Evolutionary conservation across 257 asterid species (phyloP).

Genomic region (Solanum chaucha): DNA sequence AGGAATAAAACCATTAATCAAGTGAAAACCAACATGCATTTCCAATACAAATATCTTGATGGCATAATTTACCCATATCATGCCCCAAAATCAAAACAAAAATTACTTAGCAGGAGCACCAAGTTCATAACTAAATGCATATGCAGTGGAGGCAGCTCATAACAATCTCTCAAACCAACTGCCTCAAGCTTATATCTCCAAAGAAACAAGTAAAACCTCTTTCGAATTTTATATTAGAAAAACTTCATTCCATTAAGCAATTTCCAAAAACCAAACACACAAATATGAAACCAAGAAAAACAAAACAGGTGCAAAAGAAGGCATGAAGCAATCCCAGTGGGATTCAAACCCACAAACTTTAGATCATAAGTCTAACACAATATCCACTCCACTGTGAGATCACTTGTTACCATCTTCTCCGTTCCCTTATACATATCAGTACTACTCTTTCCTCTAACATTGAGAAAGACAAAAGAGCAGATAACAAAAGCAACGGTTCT

Average conservation of each 20-base stretch:
- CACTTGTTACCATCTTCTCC: neutral
- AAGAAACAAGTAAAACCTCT: neutral
- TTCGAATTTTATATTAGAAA: neutral
- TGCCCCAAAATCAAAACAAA: neutral
- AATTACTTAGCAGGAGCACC: neutral
- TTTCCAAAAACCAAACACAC: neutral
- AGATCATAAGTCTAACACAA: slow-evolving; percentile 96
- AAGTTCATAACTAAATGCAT: neutral
- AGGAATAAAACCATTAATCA: neutral
- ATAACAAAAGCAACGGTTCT: neutral
- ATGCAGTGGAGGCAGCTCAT: neutral
- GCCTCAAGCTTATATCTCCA: neutral
- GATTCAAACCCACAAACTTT: slow-evolving; percentile 97
- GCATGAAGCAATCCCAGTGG: slow-evolving; percentile 62
- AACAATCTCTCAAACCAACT: neutral
- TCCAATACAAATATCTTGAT: neutral
- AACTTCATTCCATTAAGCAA: neutral
- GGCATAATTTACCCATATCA: neutral
- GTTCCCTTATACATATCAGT: neutral
- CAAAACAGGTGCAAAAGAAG: no score
- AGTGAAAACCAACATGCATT: neutral
- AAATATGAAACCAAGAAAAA: neutral
- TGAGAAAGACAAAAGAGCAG: neutral
- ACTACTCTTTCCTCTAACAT: neutral
- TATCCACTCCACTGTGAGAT: slow-evolving; percentile 94